Conservation (phyloP, 495 filamentous ascomycete species). For the Articulospora tetracladia region DNA sequence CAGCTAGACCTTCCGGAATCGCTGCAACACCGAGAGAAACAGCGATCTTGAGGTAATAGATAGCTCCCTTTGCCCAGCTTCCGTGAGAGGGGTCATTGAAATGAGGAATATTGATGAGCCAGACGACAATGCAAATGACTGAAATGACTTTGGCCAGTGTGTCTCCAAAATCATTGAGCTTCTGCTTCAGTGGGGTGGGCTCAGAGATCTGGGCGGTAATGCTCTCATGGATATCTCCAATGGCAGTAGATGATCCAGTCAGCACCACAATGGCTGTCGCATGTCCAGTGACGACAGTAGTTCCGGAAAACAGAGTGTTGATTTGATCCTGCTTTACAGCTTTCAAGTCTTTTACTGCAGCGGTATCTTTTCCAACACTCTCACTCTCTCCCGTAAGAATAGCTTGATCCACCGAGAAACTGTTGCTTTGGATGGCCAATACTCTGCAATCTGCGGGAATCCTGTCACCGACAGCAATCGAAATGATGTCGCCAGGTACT, state of each 20-base stretch:
- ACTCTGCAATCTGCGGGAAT: slow-evolving; percentile 96
- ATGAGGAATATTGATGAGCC: slow-evolving; percentile 96
- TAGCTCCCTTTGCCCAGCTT: slow-evolving; percentile 94
- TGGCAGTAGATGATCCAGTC: slow-evolving; percentile 88
- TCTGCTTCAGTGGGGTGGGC: slow-evolving; percentile 96
- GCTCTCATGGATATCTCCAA: slow-evolving; percentile 98
- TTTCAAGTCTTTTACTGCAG: slow-evolving; percentile 64
- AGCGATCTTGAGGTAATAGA: slow-evolving; percentile 99
- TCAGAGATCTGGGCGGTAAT: slow-evolving; percentile 97
- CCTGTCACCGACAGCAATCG: slow-evolving; percentile 86
- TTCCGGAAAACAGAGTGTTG: slow-evolving; percentile 98
- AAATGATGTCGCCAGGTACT: slow-evolving; percentile 91
- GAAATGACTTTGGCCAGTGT: slow-evolving; percentile 97
- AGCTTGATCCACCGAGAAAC: slow-evolving; percentile 92
- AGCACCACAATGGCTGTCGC: slow-evolving; percentile 89
- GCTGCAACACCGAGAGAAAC: slow-evolving; percentile 97
- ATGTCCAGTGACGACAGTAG: slow-evolving; percentile 92
- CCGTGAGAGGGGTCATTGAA: slow-evolving; percentile 94
- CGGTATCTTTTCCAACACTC: slow-evolving; percentile 84
- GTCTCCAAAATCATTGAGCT: slow-evolving; percentile 98
- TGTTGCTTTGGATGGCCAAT: slow-evolving; percentile 91
- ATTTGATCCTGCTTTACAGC: slow-evolving; percentile 97
- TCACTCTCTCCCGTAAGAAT: slow-evolving; percentile 98
- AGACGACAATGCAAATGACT: slow-evolving; percentile 91
- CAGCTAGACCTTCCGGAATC: slow-evolving; percentile 94